Evolutionary conservation across 192 early-diverging fungal genomes (phyloP).

Genomic region (Linnemannia elongata): DNA sequence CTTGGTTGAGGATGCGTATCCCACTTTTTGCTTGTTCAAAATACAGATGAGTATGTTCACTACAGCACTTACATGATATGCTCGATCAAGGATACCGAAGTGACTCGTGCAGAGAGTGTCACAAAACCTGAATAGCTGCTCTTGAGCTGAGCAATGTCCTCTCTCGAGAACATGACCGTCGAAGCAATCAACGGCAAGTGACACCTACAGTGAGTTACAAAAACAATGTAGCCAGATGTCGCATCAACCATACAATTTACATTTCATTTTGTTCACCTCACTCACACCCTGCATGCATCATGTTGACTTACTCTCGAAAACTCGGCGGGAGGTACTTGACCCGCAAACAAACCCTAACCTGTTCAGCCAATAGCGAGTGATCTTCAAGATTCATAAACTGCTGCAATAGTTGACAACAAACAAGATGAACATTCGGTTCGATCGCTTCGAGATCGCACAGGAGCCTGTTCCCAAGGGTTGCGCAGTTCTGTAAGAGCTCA

Average conservation of each 20-base stretch:
- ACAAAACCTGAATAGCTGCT: slow-evolving; percentile 21
- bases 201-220: slow-evolving; percentile 23
- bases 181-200: slow-evolving; percentile 15
- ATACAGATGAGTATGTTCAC: neutral
- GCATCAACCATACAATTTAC: neutral
- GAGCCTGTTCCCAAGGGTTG: slow-evolving; percentile 37
- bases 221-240: neutral
- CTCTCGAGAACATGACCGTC: neutral
- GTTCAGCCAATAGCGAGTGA: slow-evolving; percentile 29
- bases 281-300: neutral
- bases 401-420: slow-evolving; percentile 42
- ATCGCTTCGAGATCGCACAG: slow-evolving; percentile 18
- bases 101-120: slow-evolving; percentile 15
- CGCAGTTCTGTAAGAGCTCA: slow-evolving; percentile 28
- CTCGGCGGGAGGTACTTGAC: slow-evolving; percentile 23
- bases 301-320: slow-evolving; percentile 18
- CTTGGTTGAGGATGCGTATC: too few species aligned
- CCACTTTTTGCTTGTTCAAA: too few species aligned
- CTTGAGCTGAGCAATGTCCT: slow-evolving; percentile 10
- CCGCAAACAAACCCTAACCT: slow-evolving; percentile 33
- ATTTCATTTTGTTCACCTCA: too few species aligned
- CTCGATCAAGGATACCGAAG: slow-evolving; percentile 22
- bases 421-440: slow-evolving; percentile 9
- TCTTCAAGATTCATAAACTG: slow-evolving; percentile 22
- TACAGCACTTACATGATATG: slow-evolving; percentile 31